These are phyloP conservation scores for Rhodotorula graminis DNA, from an alignment of 768 basidiomycete genomes.

Conservation along the genomic window DNA sequence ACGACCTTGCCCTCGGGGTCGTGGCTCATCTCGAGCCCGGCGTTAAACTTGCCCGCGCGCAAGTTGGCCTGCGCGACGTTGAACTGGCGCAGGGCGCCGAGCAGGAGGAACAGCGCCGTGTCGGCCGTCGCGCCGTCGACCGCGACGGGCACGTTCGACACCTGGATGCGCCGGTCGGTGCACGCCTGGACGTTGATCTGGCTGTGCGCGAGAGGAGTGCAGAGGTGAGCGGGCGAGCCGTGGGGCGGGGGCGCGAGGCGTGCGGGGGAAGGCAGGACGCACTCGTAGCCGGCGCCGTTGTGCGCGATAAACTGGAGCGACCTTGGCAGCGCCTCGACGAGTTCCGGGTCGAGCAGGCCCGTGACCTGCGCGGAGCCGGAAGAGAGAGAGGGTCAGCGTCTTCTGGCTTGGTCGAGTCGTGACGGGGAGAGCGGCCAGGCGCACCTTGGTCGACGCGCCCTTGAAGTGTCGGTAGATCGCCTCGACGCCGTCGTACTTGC, in stretches of 20 bases:
- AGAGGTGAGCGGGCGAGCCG: too few relatives aligned
- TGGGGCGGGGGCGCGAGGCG: too few relatives aligned
- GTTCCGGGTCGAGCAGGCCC: slow-evolving; percentile 73
- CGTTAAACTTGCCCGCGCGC: slow-evolving; percentile 45
- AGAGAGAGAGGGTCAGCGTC: not conserved
- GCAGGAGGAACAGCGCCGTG: slow-evolving; percentile 75
- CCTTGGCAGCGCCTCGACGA: slow-evolving; percentile 63
- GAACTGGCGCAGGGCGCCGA: slow-evolving; percentile 72
- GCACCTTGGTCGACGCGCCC: slow-evolving; percentile 55
- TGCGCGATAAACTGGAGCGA: slow-evolving; percentile 81
- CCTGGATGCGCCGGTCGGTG: slow-evolving; percentile 15
- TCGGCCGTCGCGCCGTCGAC: slow-evolving; percentile 90
- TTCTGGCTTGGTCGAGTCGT: too few relatives aligned
- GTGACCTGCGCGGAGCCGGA: slow-evolving; percentile 49
- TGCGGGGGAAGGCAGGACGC: too few relatives aligned
- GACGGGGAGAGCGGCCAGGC: not conserved
- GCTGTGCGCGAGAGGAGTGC: not conserved
- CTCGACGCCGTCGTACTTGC: slow-evolving; percentile 64
- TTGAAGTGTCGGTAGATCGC: slow-evolving; percentile 68
- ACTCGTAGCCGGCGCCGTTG: slow-evolving; percentile 87
- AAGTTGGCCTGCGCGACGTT: slow-evolving; percentile 58
- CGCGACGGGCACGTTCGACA: slow-evolving; percentile 71
- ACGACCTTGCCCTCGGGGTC: slow-evolving; percentile 46
- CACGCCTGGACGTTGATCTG: slow-evolving; percentile 27
- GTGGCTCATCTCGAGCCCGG: slow-evolving; percentile 40